Conservation (phyloP, 345 rosid genomes). For the Linum lewisii region DNA sequence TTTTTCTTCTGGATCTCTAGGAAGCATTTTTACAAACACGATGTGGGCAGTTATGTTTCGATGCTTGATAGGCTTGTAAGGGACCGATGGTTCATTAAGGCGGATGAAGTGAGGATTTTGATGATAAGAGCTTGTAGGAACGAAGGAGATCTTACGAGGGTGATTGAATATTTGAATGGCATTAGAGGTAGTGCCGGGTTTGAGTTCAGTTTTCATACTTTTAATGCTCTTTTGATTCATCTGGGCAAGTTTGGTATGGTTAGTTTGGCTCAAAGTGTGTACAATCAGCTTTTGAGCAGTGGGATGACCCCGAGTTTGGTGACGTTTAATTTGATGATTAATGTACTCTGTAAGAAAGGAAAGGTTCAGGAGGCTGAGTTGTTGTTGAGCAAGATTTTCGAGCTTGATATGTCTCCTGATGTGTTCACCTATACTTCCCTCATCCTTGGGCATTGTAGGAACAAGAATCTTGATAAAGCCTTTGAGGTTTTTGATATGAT, state of each 20-base stretch:
- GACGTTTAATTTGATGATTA: conserved; percentile 50
- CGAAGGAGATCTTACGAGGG: conserved; percentile 37
- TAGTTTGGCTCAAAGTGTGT: conserved; percentile 33
- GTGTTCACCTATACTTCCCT: conserved; percentile 46
- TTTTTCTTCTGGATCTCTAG: conserved; percentile 47
- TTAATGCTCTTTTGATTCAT: conserved; percentile 50
- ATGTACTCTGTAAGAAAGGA: conserved; percentile 46
- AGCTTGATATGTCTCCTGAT: conserved; percentile 40
- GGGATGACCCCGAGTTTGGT: conserved; percentile 46
- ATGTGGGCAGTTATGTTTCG: conserved; percentile 29
- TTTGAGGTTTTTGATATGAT: conserved; percentile 42
- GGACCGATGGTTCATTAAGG: conserved; percentile 29
- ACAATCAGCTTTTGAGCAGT: conserved; percentile 28
- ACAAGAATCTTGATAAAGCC: conserved; percentile 34
- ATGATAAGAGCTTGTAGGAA: conserved; percentile 47
- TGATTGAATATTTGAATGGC: conserved; percentile 31
- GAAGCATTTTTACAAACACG: conserved; percentile 42
- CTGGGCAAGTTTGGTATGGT: conserved; percentile 48
- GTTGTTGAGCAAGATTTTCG: conserved; percentile 35
- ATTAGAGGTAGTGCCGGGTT: conserved; percentile 25
- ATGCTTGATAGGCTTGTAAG: conserved; percentile 46
- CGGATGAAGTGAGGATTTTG: conserved; percentile 46
- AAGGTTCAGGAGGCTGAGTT: conserved; percentile 41
- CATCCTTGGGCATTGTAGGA: conserved; percentile 62
- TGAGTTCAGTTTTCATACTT: conserved; percentile 38